These are phyloP conservation scores for Trametes versicolor DNA, from an alignment of 1,284 basidiomycete genomes.

Conservation along the genomic window DNA sequence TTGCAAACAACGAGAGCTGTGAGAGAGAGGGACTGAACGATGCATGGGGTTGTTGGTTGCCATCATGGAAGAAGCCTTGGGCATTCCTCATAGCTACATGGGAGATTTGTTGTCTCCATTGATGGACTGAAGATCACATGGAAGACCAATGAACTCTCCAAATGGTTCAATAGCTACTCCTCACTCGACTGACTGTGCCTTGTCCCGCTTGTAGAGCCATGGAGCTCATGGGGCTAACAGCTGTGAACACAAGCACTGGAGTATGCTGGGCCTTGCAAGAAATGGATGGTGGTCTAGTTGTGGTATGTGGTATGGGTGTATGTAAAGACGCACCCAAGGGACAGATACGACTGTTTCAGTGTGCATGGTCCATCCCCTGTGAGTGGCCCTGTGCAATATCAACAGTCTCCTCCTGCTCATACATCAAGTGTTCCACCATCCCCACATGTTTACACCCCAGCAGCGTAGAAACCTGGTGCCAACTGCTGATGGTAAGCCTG, in stretches of 20 bases:
- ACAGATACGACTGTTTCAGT: no score
- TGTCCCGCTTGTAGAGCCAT: constrained; percentile 17
- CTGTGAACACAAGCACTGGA: constrained; percentile 11
- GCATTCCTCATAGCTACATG: constrained; percentile 5
- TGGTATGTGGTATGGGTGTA: no score
- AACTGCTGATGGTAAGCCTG: constrained; percentile 10
- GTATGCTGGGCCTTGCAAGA: constrained; percentile 16
- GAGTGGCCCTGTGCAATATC: constrained; percentile 22
- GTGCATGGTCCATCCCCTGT: neutral
- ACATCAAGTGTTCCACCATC: constrained; percentile 9
- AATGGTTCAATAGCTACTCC: constrained; percentile 9
- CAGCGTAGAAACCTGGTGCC: constrained; percentile 20
- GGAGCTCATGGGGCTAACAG: constrained; percentile 12
- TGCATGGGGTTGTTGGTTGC: no score
- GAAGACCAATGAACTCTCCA: constrained; percentile 9
- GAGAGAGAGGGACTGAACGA: no score
- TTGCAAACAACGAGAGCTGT: no score
- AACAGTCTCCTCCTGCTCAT: constrained; percentile 14
- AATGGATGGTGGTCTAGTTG: constrained; percentile 11
- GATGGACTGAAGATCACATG: constrained; percentile 7
- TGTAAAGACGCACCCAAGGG: no score
- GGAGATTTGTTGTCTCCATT: constrained; percentile 3
- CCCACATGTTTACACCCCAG: constrained; percentile 19
- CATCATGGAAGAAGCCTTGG: no score
- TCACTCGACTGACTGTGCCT: constrained; percentile 19